Evolutionary conservation across 768 basidiomycete species (phyloP).

Genomic region (Hygrocybe punicea): DNA sequence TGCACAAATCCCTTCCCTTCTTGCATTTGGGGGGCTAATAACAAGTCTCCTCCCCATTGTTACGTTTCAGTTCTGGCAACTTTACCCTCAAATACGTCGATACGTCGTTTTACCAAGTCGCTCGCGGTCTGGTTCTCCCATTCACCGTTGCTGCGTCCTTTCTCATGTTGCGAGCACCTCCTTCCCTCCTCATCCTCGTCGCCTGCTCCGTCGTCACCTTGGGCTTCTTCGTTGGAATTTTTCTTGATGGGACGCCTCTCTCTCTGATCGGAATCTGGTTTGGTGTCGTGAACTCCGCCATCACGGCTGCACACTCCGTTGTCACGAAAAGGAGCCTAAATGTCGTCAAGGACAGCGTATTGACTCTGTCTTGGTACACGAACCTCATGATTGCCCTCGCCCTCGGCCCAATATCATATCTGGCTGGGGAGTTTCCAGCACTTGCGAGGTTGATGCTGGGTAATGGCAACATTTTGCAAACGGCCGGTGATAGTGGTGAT

Average conservation of each 20-base stretch:
- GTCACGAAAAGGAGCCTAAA: conserved; percentile 85
- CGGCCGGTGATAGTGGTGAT: conserved; percentile 18
- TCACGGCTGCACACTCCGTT: conserved; percentile 87
- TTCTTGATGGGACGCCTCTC: conserved; percentile 64
- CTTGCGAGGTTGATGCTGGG: conserved; percentile 60
- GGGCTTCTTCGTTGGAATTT: conserved; percentile 90
- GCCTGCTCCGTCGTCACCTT: conserved; percentile 79
- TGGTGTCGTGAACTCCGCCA: conserved; percentile 77
- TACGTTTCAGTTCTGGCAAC: conserved; percentile 83
- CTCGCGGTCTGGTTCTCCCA: conserved; percentile 88
- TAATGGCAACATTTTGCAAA: conserved; percentile 15
- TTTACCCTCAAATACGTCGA: conserved; percentile 92
- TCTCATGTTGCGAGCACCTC: conserved; percentile 68
- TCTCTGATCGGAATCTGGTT: conserved; percentile 68
- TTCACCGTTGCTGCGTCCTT: conserved; percentile 90
- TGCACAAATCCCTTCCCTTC: no score
- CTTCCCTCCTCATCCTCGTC: conserved; percentile 68
- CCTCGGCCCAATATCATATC: conserved; percentile 66
- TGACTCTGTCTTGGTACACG: conserved; percentile 88
- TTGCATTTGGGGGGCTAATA: no score
- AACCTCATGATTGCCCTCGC: conserved; percentile 79
- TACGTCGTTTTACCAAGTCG: conserved; percentile 93
- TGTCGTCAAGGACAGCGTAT: conserved; percentile 78
- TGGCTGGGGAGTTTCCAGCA: conserved; percentile 71
- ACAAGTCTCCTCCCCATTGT: background rate